A percentile compares a stretch with the other conserved stretches of the same genome.
These are phyloP conservation scores for Plasmodium berghei DNA, from an alignment of 169 alveolate species.

Conservation along the genomic window DNA sequence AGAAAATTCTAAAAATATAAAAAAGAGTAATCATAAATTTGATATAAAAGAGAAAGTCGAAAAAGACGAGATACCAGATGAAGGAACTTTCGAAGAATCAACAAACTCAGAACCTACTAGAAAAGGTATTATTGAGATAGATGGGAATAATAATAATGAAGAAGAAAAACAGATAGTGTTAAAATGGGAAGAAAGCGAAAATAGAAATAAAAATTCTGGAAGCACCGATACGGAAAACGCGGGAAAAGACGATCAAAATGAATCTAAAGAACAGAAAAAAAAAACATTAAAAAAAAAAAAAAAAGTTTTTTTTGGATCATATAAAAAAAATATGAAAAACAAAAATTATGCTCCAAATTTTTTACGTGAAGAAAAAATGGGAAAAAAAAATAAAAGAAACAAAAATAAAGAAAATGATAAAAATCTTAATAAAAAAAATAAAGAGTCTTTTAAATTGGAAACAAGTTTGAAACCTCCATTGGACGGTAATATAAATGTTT, in stretches of 20 bases:
- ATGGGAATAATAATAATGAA: not conserved
- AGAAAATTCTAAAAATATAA: no score
- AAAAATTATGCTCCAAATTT: slow-evolving; percentile 47
- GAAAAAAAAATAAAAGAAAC: slow-evolving; percentile 46
- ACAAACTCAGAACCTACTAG: not conserved
- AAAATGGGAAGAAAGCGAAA: not conserved
- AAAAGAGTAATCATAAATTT: not conserved
- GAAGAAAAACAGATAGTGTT: not conserved
- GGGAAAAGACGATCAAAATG: not conserved
- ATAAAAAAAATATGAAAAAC: slow-evolving; percentile 54
- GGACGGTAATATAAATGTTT: slow-evolving; percentile 16
- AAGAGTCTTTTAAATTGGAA: not conserved
- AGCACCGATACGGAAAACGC: not conserved
- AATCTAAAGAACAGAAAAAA: not conserved
- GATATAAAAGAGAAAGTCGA: not conserved
- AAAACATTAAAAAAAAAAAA: slow-evolving; percentile 37
- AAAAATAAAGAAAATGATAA: slow-evolving; percentile 37
- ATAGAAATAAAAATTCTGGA: not conserved
- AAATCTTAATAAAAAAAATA: slow-evolving; percentile 18
- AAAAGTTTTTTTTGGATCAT: slow-evolving; percentile 53
- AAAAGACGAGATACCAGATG: not conserved
- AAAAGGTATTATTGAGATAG: not conserved
- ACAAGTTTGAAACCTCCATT: slow-evolving; percentile 2
- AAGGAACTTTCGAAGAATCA: not conserved
- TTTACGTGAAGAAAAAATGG: slow-evolving; percentile 28